phyloP scores from a whole-genome alignment of 2,329 filamentous ascomycete genomes.

The Hypoxylon sp. region DNA sequence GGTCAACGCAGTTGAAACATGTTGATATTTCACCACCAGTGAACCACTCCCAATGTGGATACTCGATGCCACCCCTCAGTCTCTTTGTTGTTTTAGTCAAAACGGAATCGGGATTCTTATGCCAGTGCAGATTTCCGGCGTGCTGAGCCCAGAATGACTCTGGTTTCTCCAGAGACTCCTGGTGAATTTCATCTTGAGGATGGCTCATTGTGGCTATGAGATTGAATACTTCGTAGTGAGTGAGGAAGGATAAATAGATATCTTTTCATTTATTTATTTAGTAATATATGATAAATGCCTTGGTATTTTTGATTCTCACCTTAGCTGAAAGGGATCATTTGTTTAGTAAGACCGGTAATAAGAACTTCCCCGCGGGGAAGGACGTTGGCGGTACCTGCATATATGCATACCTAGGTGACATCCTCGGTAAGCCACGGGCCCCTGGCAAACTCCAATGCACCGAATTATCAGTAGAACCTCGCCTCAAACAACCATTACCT shows the following conservation, averaged over 20 bases:
- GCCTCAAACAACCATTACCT: neutral
- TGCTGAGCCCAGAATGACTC: constrained; percentile 82
- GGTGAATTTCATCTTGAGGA: constrained; percentile 67
- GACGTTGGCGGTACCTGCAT: constrained; percentile 15
- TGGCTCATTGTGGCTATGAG: constrained; percentile 52
- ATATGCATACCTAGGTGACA: constrained; percentile 28
- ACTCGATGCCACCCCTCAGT: constrained; percentile 71
- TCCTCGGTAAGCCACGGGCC: constrained; percentile 40
- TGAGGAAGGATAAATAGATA: neutral
- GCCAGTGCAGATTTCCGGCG: constrained; percentile 84
- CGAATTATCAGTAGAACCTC: constrained; percentile 13
- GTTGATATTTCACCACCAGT: constrained; percentile 90
- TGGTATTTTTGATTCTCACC: neutral
- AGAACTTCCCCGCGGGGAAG: constrained; percentile 39
- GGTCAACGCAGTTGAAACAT: constrained; percentile 91
- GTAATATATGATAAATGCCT: constrained; percentile 4
- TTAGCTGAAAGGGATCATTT: constrained; percentile 18
- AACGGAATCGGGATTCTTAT: constrained; percentile 77
- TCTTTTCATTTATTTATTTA: constrained; percentile 2
- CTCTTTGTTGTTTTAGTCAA: constrained; percentile 74
- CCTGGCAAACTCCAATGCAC: constrained; percentile 15
- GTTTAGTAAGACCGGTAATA: constrained; percentile 38
- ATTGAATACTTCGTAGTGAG: neutral
- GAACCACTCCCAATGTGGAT: constrained; percentile 92
- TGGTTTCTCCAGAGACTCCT: constrained; percentile 75